A percentile compares a stretch with the other conserved stretches of the same genome.
Conservation (phyloP, 2,329 filamentous ascomycete genomes). For the Arthrobotrys pseudoclavata region DNA sequence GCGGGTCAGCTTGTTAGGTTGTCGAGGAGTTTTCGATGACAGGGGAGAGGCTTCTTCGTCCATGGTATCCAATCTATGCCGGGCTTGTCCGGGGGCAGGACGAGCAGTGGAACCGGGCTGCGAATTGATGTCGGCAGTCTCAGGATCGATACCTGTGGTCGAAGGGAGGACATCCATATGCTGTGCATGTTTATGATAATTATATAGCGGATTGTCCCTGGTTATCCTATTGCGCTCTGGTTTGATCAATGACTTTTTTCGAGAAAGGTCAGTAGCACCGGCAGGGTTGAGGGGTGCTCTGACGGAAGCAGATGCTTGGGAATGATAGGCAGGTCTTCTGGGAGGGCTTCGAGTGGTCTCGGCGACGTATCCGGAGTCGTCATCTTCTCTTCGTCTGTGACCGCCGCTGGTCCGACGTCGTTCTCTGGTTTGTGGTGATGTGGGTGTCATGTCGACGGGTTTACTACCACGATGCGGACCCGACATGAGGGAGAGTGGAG, state of each 20-base stretch:
- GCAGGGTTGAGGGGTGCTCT: slow-evolving; percentile 56
- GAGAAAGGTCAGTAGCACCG: slow-evolving; percentile 68
- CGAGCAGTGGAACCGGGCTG: slow-evolving; percentile 69
- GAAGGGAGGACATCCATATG: slow-evolving; percentile 90
- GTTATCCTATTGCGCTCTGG: slow-evolving; percentile 90
- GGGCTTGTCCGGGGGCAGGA: slow-evolving; percentile 65
- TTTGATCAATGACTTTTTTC: slow-evolving; percentile 89
- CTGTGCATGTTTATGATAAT: slow-evolving; percentile 94
- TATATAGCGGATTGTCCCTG: slow-evolving; percentile 90
- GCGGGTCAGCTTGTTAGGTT: slow-evolving; percentile 65
- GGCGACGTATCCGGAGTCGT: slow-evolving; percentile 55
- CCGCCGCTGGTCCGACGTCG: slow-evolving; percentile 48
- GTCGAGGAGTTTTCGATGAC: slow-evolving; percentile 63
- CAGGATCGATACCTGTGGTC: slow-evolving; percentile 90
- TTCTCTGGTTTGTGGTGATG: slow-evolving; percentile 41
- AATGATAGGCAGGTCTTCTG: slow-evolving; percentile 50
- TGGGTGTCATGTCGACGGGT: slow-evolving; percentile 48
- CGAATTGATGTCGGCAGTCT: slow-evolving; percentile 81
- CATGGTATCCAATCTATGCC: slow-evolving; percentile 66
- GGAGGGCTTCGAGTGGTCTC: slow-evolving; percentile 57
- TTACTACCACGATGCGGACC: slow-evolving; percentile 36
- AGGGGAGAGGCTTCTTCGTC: slow-evolving; percentile 61
- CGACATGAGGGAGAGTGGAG: slow-evolving; percentile 32
- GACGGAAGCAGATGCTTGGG: slow-evolving; percentile 47
- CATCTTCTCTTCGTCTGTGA: slow-evolving; percentile 34